A percentile compares a stretch with the other conserved stretches of the same genome.
These are phyloP conservation scores for Inga oerstediana DNA, from an alignment of 306 rosid species.

Conservation along the genomic window DNA sequence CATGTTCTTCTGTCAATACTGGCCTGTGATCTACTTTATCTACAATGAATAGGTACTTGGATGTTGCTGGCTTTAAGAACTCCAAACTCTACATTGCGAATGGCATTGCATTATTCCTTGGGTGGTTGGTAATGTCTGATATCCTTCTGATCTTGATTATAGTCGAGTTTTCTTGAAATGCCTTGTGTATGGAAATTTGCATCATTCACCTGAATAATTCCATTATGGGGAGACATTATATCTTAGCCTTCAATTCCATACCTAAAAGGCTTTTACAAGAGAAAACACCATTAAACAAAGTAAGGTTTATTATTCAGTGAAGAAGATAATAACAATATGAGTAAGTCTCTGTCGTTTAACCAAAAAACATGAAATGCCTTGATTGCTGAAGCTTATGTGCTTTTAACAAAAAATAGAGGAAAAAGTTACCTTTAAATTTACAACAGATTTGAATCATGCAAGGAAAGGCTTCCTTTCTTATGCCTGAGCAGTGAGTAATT, in stretches of 20 bases:
- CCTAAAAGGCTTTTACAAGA: no score
- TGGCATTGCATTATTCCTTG: conserved; percentile 69
- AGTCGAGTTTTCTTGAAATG: neutral
- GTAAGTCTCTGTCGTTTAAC: neutral
- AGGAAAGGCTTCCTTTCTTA: neutral
- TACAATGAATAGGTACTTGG: conserved; percentile 66
- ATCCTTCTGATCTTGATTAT: conserved; percentile 31
- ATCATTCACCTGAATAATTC: neutral
- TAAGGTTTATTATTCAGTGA: neutral
- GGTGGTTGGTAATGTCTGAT: conserved; percentile 73
- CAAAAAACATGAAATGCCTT: neutral
- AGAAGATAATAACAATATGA: neutral
- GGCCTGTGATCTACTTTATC: conserved; percentile 18
- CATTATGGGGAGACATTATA: neutral
- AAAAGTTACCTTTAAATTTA: neutral
- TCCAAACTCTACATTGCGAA: conserved; percentile 55
- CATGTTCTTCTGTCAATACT: conserved; percentile 22
- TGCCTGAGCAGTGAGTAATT: neutral
- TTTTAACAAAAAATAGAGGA: neutral
- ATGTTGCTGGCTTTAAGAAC: conserved; percentile 65
- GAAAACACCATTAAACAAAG: neutral
- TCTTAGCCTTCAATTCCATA: no score
- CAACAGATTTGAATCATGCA: neutral
- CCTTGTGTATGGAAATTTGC: neutral
- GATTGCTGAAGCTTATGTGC: neutral